Conservation (phyloP, 148 eudicot species). For the Vaccinium darrowii region DNA sequence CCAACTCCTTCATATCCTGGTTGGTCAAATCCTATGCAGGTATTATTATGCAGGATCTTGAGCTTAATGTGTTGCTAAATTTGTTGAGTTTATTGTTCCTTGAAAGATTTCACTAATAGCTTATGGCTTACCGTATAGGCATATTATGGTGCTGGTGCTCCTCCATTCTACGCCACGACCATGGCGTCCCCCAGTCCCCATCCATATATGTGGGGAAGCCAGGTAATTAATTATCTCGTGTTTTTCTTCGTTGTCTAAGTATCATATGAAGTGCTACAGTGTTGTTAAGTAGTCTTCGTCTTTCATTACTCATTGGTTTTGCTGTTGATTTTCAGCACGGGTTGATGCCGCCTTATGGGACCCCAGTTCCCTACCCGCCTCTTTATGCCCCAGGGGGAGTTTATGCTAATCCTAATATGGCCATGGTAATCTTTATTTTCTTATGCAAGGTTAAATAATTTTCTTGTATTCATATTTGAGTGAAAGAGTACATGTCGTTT, state of each 20-base stretch:
- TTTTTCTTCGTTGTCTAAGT: neutral
- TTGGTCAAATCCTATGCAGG: slow-evolving; percentile 90
- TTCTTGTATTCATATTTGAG: neutral
- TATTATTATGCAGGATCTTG: slow-evolving; percentile 19
- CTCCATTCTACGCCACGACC: slow-evolving; percentile 71
- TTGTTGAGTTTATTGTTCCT: neutral
- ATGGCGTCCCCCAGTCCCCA: slow-evolving; percentile 76
- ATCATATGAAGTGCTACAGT: neutral
- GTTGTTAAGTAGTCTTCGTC: neutral
- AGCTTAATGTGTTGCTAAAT: neutral
- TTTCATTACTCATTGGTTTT: neutral
- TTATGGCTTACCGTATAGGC: slow-evolving; percentile 40
- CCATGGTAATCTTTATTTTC: slow-evolving; percentile 45
- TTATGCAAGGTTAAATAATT: neutral
- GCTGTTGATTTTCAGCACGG: slow-evolving; percentile 46
- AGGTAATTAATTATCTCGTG: slow-evolving; percentile 46
- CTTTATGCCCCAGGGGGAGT: slow-evolving; percentile 75
- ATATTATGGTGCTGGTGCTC: slow-evolving; percentile 64
- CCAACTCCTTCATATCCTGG: slow-evolving; percentile 62
- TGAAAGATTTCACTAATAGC: neutral
- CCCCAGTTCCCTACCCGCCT: slow-evolving; percentile 89
- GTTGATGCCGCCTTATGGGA: slow-evolving; percentile 63
- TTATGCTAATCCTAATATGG: slow-evolving; percentile 77
- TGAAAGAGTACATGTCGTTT: neutral
- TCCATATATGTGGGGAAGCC: slow-evolving; percentile 82